Evolutionary conservation across 1,139 yeast genomes (phyloP).

Genomic region (Hemisphaericaspora xylofermentans): DNA sequence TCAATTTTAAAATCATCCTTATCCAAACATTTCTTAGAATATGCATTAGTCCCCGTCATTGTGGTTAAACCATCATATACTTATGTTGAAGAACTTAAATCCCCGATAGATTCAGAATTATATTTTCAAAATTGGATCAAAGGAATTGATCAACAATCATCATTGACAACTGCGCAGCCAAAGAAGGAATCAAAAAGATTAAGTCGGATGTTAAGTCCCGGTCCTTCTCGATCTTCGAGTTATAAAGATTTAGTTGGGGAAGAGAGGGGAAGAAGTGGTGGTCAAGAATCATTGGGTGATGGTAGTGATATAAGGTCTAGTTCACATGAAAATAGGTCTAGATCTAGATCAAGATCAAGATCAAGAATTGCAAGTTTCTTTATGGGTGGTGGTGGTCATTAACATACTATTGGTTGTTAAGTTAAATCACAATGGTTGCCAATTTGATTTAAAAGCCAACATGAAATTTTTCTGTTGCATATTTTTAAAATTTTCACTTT

Average conservation of each 20-base stretch:
- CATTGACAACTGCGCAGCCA: slow-evolving; percentile 18
- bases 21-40: slow-evolving; percentile 65
- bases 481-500: no score
- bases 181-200: slow-evolving; percentile 9
- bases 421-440: no score
- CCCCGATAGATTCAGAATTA: slow-evolving; percentile 28
- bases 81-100: slow-evolving; percentile 26
- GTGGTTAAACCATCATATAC: slow-evolving; percentile 60
- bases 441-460: no score
- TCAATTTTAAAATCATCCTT: slow-evolving; percentile 42
- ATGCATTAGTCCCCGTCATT: slow-evolving; percentile 67
- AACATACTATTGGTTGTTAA: no score
- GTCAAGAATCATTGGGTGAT: neutral
- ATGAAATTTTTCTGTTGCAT: no score
- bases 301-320: neutral
- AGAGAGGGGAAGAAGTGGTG: slow-evolving; percentile 15
- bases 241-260: slow-evolving; percentile 14
- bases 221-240: slow-evolving; percentile 18
- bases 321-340: slow-evolving; percentile 1
- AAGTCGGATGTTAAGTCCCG: slow-evolving; percentile 17
- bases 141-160: slow-evolving; percentile 21
- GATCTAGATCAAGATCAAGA: slow-evolving; percentile 3
- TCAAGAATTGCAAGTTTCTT: slow-evolving; percentile 3
- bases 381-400: neutral
- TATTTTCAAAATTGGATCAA: slow-evolving; percentile 34